Base-by-base conservation (phyloP, 257 asterid species). In the Thymus mandschuricus region DNA sequence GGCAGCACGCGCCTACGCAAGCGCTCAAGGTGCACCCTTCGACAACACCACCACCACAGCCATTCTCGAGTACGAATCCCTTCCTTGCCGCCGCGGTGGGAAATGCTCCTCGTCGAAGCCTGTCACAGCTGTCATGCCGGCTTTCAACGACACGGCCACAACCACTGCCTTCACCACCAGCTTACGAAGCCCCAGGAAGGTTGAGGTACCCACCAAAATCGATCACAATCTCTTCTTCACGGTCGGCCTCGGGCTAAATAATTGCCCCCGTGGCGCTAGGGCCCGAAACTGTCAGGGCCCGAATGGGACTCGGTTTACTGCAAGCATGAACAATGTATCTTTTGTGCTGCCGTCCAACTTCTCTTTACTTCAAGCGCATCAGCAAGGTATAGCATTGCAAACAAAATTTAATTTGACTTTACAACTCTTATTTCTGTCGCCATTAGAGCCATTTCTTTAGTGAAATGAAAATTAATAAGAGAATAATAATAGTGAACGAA, bases 41-140 rank as follows among this genome's bases (percentile, higher is more conserved):
- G 97, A 91, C 76, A 94, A 91, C 69, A 94, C 97, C 34, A 91
- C 98, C 78, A 82, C 97, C 74, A 94, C 98, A 29, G 97, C 98
- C 74, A 82, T 94, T 50, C 89, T 94, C 11, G 81, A 91, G 38
- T 94, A 94, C 80, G 74, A 82, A 60, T 64, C 86, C 12, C 81
- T 87, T 21, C 77, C 87, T 0, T 86, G 96, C 80, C 76, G 86
- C 27, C 27, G 30, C 10, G 8, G 30, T 6, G 82, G 84, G 13
- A 87, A 86, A 52, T 66, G 86, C 15, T 55, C 64, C 70, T 57
- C 82, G 0, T 11, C 45, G 0, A 89, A 78, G 54, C 96, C 98
- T 0, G 35, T 84, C 49, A 78, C 55, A 52, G 86, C 97, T 3
- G 33, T 57, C 10, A 78, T 94, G 30, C 97, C 98, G 0, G 93